Base-by-base conservation (phyloP, 2,329 filamentous ascomycete genomes). In the Ampelomyces quisqualis region DNA sequence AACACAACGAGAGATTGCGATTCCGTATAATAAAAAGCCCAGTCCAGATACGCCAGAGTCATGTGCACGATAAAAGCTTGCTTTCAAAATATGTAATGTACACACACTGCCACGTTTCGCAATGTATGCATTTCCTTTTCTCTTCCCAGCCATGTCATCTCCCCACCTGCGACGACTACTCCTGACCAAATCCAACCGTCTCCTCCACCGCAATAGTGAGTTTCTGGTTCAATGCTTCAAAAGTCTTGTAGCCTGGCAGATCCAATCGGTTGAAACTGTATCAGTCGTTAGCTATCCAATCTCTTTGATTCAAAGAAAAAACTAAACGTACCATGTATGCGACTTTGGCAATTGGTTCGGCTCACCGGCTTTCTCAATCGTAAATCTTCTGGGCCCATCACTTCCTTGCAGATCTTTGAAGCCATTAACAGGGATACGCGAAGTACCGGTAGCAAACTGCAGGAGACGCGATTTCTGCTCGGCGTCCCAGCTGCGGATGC, bases 361-460 rank as follows among this genome's bases (percentile, higher is more conserved):
- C 66, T 97, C 93, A 43, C 93, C 93, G 24, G 90, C 89, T 75
- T 97, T 97, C 70, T 98, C 93, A 69, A 98, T 97, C 1, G 93
- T 98, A 63, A 98, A 98, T 49, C 93, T 78, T 70, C 93, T 80
- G 7, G 93, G 93, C 3, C 93, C 93, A 67, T 98, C 93, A 56
- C 90, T 95, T 27, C 93, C 93, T 70, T 98, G 93, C 36, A 98
- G 76, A 77, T 98, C 93, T 74, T 98, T 98, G 80, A 98, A 98
- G 6, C 93, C 93, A 69, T 98, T 98, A 72, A 98, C 93, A 1
- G 93, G 93, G 55, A 98, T 98, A 74, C 93, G 86, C 34, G 90
- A 95, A 10, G 93, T 98, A 69, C 93, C 93, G 7, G 93, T 98
- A 1, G 93, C 93, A 68, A 98, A 98, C 70, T 98, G 93, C 59